Percentiles rank a stretch among this genome's conserved stretches.
Evolutionary conservation across 2,329 filamentous ascomycete genomes (phyloP).

Genomic region (Pseudogymnoascus sp.): DNA sequence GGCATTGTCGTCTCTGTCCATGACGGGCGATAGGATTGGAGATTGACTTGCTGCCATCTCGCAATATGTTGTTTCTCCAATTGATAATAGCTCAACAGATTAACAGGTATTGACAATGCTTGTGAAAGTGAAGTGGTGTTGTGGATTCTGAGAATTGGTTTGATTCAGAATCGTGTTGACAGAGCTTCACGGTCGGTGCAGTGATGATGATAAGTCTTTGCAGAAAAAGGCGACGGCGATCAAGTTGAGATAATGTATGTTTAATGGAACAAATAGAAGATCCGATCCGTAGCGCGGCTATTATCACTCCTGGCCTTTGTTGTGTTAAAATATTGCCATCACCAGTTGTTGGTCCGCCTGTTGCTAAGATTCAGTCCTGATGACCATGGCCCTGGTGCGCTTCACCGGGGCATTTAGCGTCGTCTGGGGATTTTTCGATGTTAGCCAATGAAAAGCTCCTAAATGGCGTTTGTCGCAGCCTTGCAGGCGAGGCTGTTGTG

Average conservation of each 20-base stretch:
- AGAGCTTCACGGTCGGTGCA: neutral
- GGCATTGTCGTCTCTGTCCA: constrained; percentile 8
- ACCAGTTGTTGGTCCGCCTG: neutral
- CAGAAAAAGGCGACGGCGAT: neutral
- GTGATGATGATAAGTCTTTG: neutral
- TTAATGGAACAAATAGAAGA: neutral
- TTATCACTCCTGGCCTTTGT: constrained; percentile 3
- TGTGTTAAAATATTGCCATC: neutral
- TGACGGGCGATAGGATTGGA: neutral
- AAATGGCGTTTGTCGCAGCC: neutral
- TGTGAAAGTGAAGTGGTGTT: neutral
- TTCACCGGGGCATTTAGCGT: constrained; percentile 1
- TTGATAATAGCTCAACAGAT: neutral
- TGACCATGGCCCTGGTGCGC: constrained; percentile 7
- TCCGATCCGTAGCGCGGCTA: neutral
- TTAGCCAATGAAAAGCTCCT: neutral
- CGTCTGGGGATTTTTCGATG: neutral
- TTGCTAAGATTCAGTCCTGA: constrained; percentile 6
- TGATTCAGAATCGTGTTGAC: neutral
- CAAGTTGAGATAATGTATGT: neutral
- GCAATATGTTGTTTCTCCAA: neutral
- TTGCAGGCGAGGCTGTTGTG: neutral
- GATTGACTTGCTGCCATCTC: constrained; percentile 5
- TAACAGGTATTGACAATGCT: neutral
- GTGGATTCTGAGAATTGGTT: neutral